These are phyloP conservation scores for Rubus parviflorus DNA, from an alignment of 306 rosid genomes.

Conservation along the genomic window DNA sequence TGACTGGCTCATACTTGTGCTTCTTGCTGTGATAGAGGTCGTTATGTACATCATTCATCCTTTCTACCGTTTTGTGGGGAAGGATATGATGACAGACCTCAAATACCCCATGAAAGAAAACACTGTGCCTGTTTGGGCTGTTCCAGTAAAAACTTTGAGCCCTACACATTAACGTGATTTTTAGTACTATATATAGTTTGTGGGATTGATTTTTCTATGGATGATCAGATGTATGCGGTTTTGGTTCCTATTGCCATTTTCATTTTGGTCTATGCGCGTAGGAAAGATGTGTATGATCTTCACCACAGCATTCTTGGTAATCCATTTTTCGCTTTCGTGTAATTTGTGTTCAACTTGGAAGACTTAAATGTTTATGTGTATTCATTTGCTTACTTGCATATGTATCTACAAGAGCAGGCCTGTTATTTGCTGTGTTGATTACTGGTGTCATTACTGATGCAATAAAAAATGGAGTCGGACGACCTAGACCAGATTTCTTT, in stretches of 20 bases:
- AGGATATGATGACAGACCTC: constrained; percentile 91
- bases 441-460: constrained; percentile 86
- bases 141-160: constrained; percentile 56
- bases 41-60: constrained; percentile 53
- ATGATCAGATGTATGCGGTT: constrained; percentile 69
- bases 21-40: constrained; percentile 58
- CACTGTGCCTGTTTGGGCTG: constrained; percentile 93
- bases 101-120: constrained; percentile 73
- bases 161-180: too few species aligned
- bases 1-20: constrained; percentile 81
- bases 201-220: constrained; percentile 16
- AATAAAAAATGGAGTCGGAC: constrained; percentile 79
- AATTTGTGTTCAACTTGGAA: not conserved
- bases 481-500: constrained; percentile 96
- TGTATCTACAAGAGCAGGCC: constrained; percentile 46
- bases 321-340: not conserved
- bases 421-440: constrained; percentile 67
- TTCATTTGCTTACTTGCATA: not conserved
- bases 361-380: not conserved
- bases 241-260: constrained; percentile 71
- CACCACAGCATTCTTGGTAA: constrained; percentile 85
- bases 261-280: constrained; percentile 57
- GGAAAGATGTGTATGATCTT: constrained; percentile 86
- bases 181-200: not conserved
- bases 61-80: constrained; percentile 83